phyloP scores from a whole-genome alignment of 2,329 filamentous ascomycete genomes.

The Ploettnerulaceae sp. region DNA sequence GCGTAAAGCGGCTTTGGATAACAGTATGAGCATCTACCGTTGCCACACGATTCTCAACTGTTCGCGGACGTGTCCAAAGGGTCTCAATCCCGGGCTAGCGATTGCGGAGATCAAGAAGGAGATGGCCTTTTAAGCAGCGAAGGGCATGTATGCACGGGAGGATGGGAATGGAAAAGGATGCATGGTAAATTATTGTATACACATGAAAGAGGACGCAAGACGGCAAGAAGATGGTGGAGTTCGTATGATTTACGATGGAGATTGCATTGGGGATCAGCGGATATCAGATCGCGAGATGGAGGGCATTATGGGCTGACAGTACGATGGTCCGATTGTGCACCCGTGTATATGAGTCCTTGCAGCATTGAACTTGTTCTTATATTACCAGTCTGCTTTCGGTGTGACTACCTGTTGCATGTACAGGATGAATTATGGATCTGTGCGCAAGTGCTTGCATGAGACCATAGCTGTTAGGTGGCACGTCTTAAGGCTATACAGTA shows the following conservation, averaged over 20 bases:
- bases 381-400: too few relatives aligned
- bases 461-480: too few relatives aligned
- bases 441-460: too few relatives aligned
- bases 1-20: constrained; percentile 88
- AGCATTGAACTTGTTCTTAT: constrained; percentile 13
- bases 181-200: too few relatives aligned
- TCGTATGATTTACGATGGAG: constrained; percentile 4
- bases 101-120: constrained; percentile 99
- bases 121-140: constrained; percentile 61
- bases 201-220: too few relatives aligned
- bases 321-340: constrained; percentile 18
- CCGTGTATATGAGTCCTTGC: constrained; percentile 17
- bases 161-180: constrained; percentile 3
- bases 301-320: constrained; percentile 10
- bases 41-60: constrained; percentile 99
- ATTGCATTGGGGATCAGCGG: not conserved
- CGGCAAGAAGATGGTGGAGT: too few relatives aligned
- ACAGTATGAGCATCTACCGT: constrained; percentile 97
- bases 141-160: constrained; percentile 37
- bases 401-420: too few relatives aligned
- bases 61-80: constrained; percentile 96
- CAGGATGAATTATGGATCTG: too few relatives aligned
- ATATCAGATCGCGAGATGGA: constrained; percentile 3
- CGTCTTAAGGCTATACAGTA: too few relatives aligned
- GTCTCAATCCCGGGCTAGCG: constrained; percentile 88